phyloP scores from a whole-genome alignment of 257 asterid genomes.

The Solanum paucissectum region DNA sequence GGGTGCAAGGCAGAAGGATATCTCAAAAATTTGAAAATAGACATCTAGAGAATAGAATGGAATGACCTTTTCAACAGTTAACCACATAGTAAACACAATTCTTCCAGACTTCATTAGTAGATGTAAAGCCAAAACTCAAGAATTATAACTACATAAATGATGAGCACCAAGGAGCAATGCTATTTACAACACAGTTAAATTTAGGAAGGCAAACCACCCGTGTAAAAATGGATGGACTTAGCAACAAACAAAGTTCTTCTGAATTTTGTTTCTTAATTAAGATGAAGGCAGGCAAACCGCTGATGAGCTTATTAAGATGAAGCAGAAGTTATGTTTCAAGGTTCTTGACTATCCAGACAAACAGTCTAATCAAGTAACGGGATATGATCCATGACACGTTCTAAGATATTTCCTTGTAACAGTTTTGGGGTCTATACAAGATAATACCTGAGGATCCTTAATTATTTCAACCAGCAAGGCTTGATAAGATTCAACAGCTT shows the following conservation, averaged over 20 bases:
- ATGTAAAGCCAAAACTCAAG: neutral
- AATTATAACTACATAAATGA: neutral
- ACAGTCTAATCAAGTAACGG: neutral
- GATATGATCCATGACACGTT: neutral
- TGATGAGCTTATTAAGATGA: neutral
- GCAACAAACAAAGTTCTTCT: neutral
- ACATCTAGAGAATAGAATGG: neutral
- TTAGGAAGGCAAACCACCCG: neutral
- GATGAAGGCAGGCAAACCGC: neutral
- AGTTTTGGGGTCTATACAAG: neutral
- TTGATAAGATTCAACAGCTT: conserved; percentile 83
- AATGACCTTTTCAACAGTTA: neutral
- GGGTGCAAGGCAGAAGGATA: conserved; percentile 7
- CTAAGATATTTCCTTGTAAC: neutral
- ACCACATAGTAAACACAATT: neutral
- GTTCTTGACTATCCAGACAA: neutral
- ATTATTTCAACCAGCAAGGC: conserved; percentile 88
- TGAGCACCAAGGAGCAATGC: neutral
- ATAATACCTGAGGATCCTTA: conserved; percentile 86
- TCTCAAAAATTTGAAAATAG: neutral
- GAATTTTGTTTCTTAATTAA: neutral
- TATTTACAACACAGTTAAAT: neutral
- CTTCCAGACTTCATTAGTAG: neutral
- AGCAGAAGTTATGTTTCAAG: neutral
- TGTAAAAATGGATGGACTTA: neutral